Evolutionary conservation across 805 yeast species (phyloP), one percentile per base, ranked within the genome.

Genomic region (Debaryomyces prosopidis): DNA sequence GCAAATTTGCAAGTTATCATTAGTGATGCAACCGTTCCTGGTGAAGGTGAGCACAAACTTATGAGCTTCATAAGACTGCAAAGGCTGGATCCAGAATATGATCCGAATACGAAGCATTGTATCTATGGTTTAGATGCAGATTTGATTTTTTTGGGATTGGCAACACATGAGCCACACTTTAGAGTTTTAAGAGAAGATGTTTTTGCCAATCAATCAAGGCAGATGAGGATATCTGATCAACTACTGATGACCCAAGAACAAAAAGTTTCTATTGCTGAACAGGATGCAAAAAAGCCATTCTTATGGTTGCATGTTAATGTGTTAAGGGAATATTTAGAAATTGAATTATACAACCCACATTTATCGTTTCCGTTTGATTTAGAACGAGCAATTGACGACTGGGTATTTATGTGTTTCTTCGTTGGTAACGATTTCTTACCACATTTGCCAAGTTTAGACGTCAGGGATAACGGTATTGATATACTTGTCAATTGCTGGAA

Each of bases 341-440:
- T 87, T 11, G 99, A 94, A 66, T 75, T 94, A 40, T 75, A 73
- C 45, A 81, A 87, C 23, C 88, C 90, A 3, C 76, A 84, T 33
- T 60, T 85, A 15, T 79, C 89, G 1, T 85, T 87, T 58, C 77
- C 81, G 16, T 90, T 85, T 67, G 97, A 94, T 62, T 65, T 91
- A 43, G 99, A 94, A 68, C 76, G 99, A 47, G 97, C 98, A 2
- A 85, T 94, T 49, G 99, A 94, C 62, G 99, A 94, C 68, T 94
- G 99, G 99, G 89, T 94, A 12, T 94, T 94, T 55, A 86, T 94
- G 91, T 92, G 98, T 77, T 94, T 94, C 73, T 94, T 94, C 62
- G 95, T 92, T 52, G 99, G 99, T 66, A 94, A 94, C 62, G 99
- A 94, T 81, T 94, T 94, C 76, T 72, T 94, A 58, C 99, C 99